phyloP scores from a whole-genome alignment of 2,329 filamentous ascomycete species.

The Atkinsonella hypoxylon region DNA sequence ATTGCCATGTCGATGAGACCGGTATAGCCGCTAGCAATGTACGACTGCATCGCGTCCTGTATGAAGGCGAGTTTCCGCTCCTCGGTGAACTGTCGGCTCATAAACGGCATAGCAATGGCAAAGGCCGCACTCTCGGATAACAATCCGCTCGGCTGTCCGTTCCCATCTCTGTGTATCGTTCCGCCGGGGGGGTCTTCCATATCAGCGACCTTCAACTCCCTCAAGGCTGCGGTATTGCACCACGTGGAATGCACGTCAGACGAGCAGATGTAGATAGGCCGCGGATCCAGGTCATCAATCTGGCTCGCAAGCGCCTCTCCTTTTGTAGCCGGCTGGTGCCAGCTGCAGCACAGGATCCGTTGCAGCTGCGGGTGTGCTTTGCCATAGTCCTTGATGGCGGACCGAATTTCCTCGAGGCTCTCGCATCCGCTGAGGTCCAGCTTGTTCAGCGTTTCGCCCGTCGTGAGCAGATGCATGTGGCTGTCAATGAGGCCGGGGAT shows the following conservation, averaged over 20 bases:
- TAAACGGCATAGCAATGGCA: constrained; percentile 29
- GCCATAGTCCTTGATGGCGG: not conserved
- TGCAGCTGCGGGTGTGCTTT: constrained; percentile 19
- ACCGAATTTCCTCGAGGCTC: not conserved
- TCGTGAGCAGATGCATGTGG: constrained; percentile 31
- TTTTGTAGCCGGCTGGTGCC: constrained; percentile 19
- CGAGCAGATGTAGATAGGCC: constrained; percentile 32
- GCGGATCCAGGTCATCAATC: constrained; percentile 30
- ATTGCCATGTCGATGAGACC: constrained; percentile 36
- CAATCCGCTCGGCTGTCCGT: constrained; percentile 27
- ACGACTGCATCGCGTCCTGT: constrained; percentile 24
- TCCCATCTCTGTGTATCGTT: constrained; percentile 26
- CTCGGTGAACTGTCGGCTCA: constrained; percentile 22
- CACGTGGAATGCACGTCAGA: constrained; percentile 32
- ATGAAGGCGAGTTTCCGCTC: constrained; percentile 26
- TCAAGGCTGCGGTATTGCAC: constrained; percentile 31
- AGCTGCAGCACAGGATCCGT: constrained; percentile 20
- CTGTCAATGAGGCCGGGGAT: constrained; percentile 32
- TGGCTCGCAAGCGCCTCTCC: not conserved
- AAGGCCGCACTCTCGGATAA: constrained; percentile 29
- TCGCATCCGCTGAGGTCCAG: not conserved
- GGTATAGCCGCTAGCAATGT: constrained; percentile 29
- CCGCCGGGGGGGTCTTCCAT: constrained; percentile 29
- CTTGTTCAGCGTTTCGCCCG: constrained; percentile 15
- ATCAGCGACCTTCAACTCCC: constrained; percentile 25